Evolutionary conservation across 768 basidiomycete genomes (phyloP), one percentile per base, ranked within the genome.

Genomic region (Russula sp.): DNA sequence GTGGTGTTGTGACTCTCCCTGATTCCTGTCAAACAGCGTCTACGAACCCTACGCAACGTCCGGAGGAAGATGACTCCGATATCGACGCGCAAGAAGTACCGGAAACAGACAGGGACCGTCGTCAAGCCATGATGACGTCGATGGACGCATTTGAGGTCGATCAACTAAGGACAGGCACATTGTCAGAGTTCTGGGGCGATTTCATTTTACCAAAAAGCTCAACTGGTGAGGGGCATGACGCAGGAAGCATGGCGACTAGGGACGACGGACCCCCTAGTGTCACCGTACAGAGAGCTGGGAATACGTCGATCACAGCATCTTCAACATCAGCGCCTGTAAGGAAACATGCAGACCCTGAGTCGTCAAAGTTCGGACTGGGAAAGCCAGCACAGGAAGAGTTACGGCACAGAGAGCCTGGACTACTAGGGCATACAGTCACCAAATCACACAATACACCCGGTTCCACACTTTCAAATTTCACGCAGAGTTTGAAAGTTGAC

Each of bases 31-130:
- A 13, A 32, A 35, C 43, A 64, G 53, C 49, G 34, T 20, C 53
- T n/a, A 47, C 16, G 38, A 52, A 29, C 25, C 43, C 11, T 39
- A n/a, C 53, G 38, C 48, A 49, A 36, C 48, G 5, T 16, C 25
- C 1, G 36, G 60, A 58, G 32, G 51, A 60, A 4, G 59, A 61
- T n/a, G 60, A 62, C 14, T 46, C 48, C 9, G 63, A 51, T 7
- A 32, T 1, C 3, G 70, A 68, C 11, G 38, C n/a, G 5, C 68
- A 69, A 38, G 53, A 54, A 22, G 32, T 66, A 5, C 53, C 35
- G 8, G 79, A 80, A 63, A 79, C 78, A 4, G 78, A 79, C 60
- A 56, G 66, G 43, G 78, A 79, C 57, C 79, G 87, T 54, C 81
- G 83, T 59, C 74, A 78, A 61, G 71, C 78, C 0, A 73, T 89